Conservation (phyloP, 352 stramenopile species). For the Albugo candida region DNA sequence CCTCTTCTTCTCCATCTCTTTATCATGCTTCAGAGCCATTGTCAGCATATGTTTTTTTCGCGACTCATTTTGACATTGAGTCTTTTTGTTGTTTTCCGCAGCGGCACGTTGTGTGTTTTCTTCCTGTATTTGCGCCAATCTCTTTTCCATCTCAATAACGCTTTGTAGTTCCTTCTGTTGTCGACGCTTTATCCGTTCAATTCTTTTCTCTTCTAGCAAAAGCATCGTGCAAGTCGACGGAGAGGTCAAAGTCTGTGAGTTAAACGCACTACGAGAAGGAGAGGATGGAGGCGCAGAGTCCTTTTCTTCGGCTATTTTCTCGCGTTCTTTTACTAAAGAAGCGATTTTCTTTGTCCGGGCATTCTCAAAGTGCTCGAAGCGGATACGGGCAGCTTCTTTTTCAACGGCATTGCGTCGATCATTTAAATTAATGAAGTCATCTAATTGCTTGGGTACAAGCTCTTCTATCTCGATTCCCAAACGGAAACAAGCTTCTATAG, state of each 20-base stretch:
- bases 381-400: conserved; percentile 46
- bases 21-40: conserved; percentile 32
- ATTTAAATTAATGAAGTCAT: conserved; percentile 35
- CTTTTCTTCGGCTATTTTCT: conserved; percentile 18
- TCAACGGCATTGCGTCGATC: conserved; percentile 43
- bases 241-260: background rate
- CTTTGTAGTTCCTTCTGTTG: conserved; percentile 52
- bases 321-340: conserved; percentile 26
- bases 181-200: conserved; percentile 43
- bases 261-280: background rate
- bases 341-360: conserved; percentile 39
- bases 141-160: conserved; percentile 62
- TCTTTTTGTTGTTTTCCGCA: conserved; percentile 30
- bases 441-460: conserved; percentile 29
- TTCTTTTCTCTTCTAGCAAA: conserved; percentile 32
- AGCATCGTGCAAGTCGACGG: conserved; percentile 23
- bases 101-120: conserved; percentile 29
- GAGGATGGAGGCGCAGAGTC: background rate
- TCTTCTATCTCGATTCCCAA: conserved; percentile 45
- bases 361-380: conserved; percentile 53
- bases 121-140: conserved; percentile 39
- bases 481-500: conserved; percentile 43
- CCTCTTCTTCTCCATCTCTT: conserved; percentile 38
- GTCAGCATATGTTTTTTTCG: conserved; percentile 21
- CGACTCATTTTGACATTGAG: conserved; percentile 39